Base-by-base conservation (phyloP, 148 eudicot genomes). In the Fallopia convolvulus region DNA sequence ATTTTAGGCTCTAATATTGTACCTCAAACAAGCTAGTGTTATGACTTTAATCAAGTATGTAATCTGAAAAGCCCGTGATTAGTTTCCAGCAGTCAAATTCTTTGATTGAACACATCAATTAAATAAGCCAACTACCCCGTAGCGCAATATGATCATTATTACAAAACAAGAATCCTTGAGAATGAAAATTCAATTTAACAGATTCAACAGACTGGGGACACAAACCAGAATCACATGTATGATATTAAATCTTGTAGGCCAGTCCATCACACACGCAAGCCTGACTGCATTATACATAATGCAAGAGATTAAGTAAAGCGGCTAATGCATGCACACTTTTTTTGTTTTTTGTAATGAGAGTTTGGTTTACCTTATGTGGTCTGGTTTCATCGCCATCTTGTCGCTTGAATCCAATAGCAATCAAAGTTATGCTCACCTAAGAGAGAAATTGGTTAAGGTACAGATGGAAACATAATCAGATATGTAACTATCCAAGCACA, bases 331-430 rank as follows among this genome's bases (percentile, higher is more conserved):
- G n/a, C n/a, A n/a, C n/a, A 30, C 18, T 9, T 63, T 32, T 63
- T 33, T 40, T 8, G n/a, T 33, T 33, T 30, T 9, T 18, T 23
- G 14, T 63, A n/a, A 63, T 63, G 18, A 63, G 41, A 30, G 20
- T 13, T 50, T 15, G 55, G 55, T 20, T 77, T 85, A 89, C 97
- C 93, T 89, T 91, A 77, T 81, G 81, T 7, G 83, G 80, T 80
- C 89, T 85, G 48, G 85, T 85, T 44, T 91, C 93, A 58, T 88
- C 79, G 39, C 86, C 91, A 81, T 88, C 91, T 77, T 88, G 93
- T 47, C 89, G 88, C 81, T 91, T 91, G 80, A 91, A 91, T 73
- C 97, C 97, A 41, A 93, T 91, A 48, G 97, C 97, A 63, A 91
- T 91, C 44, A 89, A 56, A 66, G 97, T 91, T 77, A 89, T 91